These are phyloP conservation scores for Dillenia turbinata DNA, from an alignment of 164 flowering plant genomes.

Conservation along the genomic window DNA sequence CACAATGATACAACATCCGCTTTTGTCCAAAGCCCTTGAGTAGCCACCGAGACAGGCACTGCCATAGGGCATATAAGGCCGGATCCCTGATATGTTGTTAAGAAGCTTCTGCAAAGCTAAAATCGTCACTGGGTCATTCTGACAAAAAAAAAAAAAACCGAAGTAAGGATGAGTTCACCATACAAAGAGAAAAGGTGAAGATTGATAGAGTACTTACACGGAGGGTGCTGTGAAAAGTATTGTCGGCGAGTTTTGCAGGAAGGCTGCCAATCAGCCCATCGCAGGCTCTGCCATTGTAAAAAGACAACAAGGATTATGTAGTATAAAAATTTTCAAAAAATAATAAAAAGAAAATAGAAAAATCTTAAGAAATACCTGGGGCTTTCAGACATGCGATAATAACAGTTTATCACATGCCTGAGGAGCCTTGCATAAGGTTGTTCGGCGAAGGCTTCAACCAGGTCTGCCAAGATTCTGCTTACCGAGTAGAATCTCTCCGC, in stretches of 20 bases:
- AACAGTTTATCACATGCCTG: slow-evolving; percentile 23
- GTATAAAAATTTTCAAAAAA: not conserved
- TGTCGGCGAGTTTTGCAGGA: slow-evolving; percentile 15
- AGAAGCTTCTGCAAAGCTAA: too few species aligned
- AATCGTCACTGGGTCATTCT: too few species aligned
- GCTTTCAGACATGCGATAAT: slow-evolving; percentile 20
- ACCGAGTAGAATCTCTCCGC: slow-evolving; percentile 28
- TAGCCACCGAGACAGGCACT: too few species aligned
- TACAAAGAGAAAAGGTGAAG: too few species aligned
- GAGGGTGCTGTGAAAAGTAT: slow-evolving; percentile 1
- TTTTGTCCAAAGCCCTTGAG: too few species aligned
- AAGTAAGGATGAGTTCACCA: too few species aligned
- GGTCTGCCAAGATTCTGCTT: slow-evolving; percentile 10
- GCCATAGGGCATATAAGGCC: too few species aligned
- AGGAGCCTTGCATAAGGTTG: slow-evolving; percentile 18
- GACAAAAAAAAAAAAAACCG: too few species aligned
- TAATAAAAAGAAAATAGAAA: not conserved
- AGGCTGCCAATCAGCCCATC: slow-evolving; percentile 8
- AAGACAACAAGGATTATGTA: not conserved
- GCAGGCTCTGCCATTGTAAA: slow-evolving; percentile 18
- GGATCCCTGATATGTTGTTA: too few species aligned
- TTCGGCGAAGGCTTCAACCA: slow-evolving; percentile 16
- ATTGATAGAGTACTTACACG: slow-evolving; percentile 11
- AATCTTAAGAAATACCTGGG: slow-evolving; percentile 18
- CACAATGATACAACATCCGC: too few species aligned